Conservation (phyloP, 1,284 basidiomycete genomes). For the Apiotrichum sp. region DNA sequence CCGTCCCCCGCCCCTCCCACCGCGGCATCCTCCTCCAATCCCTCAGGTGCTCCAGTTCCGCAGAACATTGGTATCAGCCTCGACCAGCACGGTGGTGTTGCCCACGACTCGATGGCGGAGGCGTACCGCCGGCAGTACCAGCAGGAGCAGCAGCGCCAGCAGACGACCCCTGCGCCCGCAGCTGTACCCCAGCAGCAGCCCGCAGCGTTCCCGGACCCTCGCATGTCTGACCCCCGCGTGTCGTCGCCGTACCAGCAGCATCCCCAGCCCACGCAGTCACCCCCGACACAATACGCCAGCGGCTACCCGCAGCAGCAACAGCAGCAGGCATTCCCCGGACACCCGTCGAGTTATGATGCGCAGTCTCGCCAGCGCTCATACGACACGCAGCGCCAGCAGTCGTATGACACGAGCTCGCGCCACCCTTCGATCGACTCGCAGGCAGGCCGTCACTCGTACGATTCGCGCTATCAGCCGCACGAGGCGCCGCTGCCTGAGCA, state of each 20-base stretch:
- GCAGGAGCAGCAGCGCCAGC: slow-evolving; percentile 35
- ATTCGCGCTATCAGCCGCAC: slow-evolving; percentile 1
- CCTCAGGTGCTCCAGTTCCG: slow-evolving; percentile 29
- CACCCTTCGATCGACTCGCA: slow-evolving; percentile 2
- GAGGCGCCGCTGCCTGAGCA: slow-evolving; percentile 1
- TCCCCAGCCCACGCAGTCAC: slow-evolving; percentile 5
- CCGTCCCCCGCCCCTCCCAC: slow-evolving; percentile 57
- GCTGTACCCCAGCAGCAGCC: slow-evolving; percentile 21
- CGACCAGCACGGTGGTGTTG: slow-evolving; percentile 68
- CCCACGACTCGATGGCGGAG: slow-evolving; percentile 71
- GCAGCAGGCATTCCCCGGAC: slow-evolving; percentile 22
- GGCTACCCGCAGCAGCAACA: slow-evolving; percentile 23
- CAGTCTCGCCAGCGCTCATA: not conserved
- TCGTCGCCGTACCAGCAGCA: slow-evolving; percentile 2
- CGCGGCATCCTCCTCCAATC: slow-evolving; percentile 34
- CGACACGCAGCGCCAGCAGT: not conserved
- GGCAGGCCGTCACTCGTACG: not conserved
- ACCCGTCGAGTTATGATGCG: not conserved
- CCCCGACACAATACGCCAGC: slow-evolving; percentile 1
- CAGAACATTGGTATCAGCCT: slow-evolving; percentile 64
- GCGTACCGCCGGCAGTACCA: slow-evolving; percentile 47
- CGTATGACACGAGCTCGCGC: not conserved
- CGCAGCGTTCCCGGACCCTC: slow-evolving; percentile 6
- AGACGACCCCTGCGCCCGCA: slow-evolving; percentile 21
- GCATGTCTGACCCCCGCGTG: not conserved